phyloP scores from a whole-genome alignment of 2,329 filamentous ascomycete species.

The Colletotrichum graminicola region DNA sequence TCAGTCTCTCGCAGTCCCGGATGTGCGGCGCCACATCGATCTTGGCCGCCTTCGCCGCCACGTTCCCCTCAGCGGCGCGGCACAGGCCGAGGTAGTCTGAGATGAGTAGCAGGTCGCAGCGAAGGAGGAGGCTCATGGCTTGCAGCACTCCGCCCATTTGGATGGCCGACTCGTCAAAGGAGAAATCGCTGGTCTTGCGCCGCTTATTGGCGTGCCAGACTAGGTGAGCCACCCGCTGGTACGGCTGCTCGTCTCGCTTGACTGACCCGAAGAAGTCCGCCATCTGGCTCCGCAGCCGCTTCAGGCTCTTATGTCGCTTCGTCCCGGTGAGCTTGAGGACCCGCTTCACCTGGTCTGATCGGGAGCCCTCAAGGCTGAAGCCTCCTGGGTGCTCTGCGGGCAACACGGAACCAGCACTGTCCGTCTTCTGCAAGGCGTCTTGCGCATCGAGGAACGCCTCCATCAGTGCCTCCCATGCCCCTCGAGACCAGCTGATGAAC shows the following conservation, averaged over 20 bases:
- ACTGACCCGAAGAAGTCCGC: slow-evolving; percentile 49
- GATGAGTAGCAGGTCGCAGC: slow-evolving; percentile 62
- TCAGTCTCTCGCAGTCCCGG: slow-evolving; percentile 55
- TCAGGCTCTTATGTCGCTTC: neutral
- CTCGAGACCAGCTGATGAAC: slow-evolving; percentile 69
- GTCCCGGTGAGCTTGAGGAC: slow-evolving; percentile 7
- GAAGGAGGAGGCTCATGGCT: slow-evolving; percentile 58
- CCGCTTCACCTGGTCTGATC: neutral
- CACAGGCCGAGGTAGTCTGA: slow-evolving; percentile 52
- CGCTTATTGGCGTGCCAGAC: slow-evolving; percentile 54
- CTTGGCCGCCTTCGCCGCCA: slow-evolving; percentile 35
- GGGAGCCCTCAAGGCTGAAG: slow-evolving; percentile 5
- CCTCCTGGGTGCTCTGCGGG: neutral
- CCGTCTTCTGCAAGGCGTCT: slow-evolving; percentile 20
- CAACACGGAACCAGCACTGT: neutral
- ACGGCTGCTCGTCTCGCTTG: slow-evolving; percentile 61
- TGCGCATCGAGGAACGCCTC: slow-evolving; percentile 47
- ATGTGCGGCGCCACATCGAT: slow-evolving; percentile 51
- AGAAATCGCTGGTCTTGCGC: slow-evolving; percentile 48
- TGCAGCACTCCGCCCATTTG: slow-evolving; percentile 56
- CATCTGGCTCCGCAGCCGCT: slow-evolving; percentile 38
- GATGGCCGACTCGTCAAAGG: slow-evolving; percentile 51
- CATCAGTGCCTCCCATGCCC: slow-evolving; percentile 51
- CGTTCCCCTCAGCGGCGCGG: neutral
- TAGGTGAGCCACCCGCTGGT: slow-evolving; percentile 59